Evolutionary conservation across 352 stramenopile species (phyloP).

Genomic region (Albugo laibachii): DNA sequence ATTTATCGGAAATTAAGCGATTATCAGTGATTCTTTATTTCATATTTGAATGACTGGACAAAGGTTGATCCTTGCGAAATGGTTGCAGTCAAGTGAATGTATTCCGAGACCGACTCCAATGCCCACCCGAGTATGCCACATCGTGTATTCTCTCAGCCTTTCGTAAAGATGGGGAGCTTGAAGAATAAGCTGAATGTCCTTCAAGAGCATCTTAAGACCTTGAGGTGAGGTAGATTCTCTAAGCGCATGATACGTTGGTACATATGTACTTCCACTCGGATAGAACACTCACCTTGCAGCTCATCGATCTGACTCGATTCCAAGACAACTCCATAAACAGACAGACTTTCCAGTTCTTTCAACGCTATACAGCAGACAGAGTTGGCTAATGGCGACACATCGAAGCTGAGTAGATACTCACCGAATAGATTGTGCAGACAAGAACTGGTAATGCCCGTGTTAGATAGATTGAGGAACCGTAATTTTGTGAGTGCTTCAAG

Average conservation of each 20-base stretch:
- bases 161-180: too few relatives aligned
- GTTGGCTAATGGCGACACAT: neutral
- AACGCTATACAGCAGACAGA: conserved; percentile 13
- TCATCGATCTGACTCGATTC: conserved; percentile 26
- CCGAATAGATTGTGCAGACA: conserved; percentile 52
- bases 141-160: too few relatives aligned
- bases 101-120: too few relatives aligned
- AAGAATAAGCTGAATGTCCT: neutral
- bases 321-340: conserved; percentile 30
- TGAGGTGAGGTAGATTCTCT: conserved; percentile 25
- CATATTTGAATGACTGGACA: too few relatives aligned
- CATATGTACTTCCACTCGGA: neutral
- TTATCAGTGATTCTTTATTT: too few relatives aligned
- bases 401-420: conserved; percentile 9
- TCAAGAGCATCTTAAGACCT: too few relatives aligned
- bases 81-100: too few relatives aligned
- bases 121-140: too few relatives aligned
- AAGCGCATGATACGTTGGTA: neutral
- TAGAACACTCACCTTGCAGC: conserved; percentile 18
- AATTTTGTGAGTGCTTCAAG: conserved; percentile 34
- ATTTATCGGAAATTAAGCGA: too few relatives aligned
- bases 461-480: conserved; percentile 52
- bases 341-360: conserved; percentile 28
- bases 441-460: conserved; percentile 38
- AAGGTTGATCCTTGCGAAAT: too few relatives aligned